Conservation (phyloP, 371 early-diverging fungal species). For the Mucor velutinosus region DNA sequence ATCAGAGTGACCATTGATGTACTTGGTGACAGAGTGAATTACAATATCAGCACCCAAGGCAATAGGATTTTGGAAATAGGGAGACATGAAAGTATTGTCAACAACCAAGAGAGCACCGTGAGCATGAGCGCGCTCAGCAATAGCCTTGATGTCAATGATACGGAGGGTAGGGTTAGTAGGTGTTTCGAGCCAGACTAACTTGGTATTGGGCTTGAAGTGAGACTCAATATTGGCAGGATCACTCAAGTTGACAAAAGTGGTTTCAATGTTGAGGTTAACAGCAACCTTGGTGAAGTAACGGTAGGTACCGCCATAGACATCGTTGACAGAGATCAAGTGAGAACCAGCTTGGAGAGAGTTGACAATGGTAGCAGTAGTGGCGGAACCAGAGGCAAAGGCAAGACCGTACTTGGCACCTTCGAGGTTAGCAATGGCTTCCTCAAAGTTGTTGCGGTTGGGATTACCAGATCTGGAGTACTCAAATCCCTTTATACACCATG, state of each 20-base stretch:
- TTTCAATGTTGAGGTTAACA: constrained; percentile 64
- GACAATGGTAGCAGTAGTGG: constrained; percentile 88
- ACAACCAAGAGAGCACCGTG: constrained; percentile 86
- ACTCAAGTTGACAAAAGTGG: constrained; percentile 87
- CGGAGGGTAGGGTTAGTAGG: constrained; percentile 97
- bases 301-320: constrained; percentile 97
- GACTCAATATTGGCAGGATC: constrained; percentile 72
- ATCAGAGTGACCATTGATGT: constrained; percentile 98
- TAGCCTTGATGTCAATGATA: constrained; percentile 88
- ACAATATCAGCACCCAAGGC: constrained; percentile 94
- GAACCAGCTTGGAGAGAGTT: constrained; percentile 73
- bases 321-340: constrained; percentile 92
- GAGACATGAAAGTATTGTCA: constrained; percentile 98
- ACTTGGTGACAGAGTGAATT: constrained; percentile 98
- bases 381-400: constrained; percentile 95
- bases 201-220: constrained; percentile 77
- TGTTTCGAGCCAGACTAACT: constrained; percentile 94
- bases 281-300: constrained; percentile 97
- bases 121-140: constrained; percentile 81
- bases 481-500: constrained; percentile 63
- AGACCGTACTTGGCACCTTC: constrained; percentile 90
- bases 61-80: constrained; percentile 95
- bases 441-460: constrained; percentile 91
- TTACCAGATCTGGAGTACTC: constrained; percentile 97
- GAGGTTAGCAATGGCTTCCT: constrained; percentile 89